Evolutionary conservation across 768 basidiomycete genomes (phyloP), one percentile per base, ranked within the genome.

Genomic region (Tubosaeta sp.): DNA sequence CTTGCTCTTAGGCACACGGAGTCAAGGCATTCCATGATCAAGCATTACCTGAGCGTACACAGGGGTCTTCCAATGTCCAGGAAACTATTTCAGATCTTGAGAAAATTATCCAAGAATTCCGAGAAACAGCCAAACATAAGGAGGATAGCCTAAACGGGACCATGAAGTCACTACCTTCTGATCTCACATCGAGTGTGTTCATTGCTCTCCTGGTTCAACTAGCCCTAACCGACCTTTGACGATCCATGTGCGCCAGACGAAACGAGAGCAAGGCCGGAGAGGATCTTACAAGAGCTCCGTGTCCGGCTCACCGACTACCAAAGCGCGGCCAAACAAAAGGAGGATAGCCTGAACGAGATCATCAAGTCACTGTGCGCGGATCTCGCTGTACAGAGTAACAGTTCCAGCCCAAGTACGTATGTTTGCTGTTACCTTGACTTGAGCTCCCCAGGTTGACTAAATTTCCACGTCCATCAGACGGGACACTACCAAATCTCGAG

Each of bases 21-120:
- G 72, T 78, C 1, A 86, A 87, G 54, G 59, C 80, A 16, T 75
- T 72, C 1, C 80, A 79, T 39, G 82, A 88, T 58, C 61, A 81
- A 25, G 72, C 79, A 14, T 61, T 65, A 43, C 8, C 8, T 29
- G 27, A 82, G 65, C 78, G 78, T 53, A 72, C 71, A 41, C 82
- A 86, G 14, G 81, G 85, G 58, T 77, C 78, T 53, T 71, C 76
- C 39, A 80, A 80, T 54, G 66, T 86, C 43, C 70, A 77, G 34
- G 70, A 77, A 5, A 82, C 83, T 43, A 72, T 88, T 45, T 72
- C 78, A 32, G 11, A 32, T 32, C 7, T 8, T 12, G 32, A 32
- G 10, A 32, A 32, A 32, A 32, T 12, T 11, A 32, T 32, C 10
- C 32, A 32, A 32, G 32, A 32, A 32, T 10, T 32, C 7, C 32